Conservation (phyloP, 306 rosid species). For the Cucumis melo region DNA sequence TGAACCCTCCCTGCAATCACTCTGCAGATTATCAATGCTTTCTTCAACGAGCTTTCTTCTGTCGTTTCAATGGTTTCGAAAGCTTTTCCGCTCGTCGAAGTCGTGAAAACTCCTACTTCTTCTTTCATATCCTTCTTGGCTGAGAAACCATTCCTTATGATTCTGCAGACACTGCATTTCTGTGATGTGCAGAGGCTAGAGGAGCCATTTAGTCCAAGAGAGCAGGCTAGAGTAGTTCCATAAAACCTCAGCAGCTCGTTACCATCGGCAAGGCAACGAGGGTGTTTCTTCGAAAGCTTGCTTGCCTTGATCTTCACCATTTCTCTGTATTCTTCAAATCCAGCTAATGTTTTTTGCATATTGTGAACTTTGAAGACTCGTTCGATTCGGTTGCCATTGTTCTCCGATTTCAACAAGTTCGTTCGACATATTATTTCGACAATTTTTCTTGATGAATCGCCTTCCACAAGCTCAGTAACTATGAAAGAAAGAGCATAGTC, state of each 20-base stretch:
- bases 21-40: constrained; percentile 66
- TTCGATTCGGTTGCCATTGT: constrained; percentile 56
- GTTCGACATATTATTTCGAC: constrained; percentile 86
- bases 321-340: constrained; percentile 84
- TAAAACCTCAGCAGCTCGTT: constrained; percentile 84
- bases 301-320: constrained; percentile 78
- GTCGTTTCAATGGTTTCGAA: constrained; percentile 43
- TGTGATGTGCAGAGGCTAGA: constrained; percentile 66
- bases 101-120: constrained; percentile 84
- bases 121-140: constrained; percentile 73
- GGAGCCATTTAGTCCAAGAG: constrained; percentile 66
- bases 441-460: constrained; percentile 86
- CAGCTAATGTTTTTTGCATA: constrained; percentile 82
- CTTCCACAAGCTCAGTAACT: constrained; percentile 90
- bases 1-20: constrained; percentile 89
- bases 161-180: constrained; percentile 73
- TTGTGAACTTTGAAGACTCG: constrained; percentile 88
- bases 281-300: constrained; percentile 87
- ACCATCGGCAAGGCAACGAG: constrained; percentile 89
- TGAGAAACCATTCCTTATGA: constrained; percentile 74
- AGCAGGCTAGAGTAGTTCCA: constrained; percentile 64
- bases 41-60: constrained; percentile 32
- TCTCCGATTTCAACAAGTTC: constrained; percentile 68
- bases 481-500: constrained; percentile 6
- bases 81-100: constrained; percentile 90